Base-by-base conservation (phyloP, 73 alveolate genomes). In the Paramecium pentaurelia region DNA sequence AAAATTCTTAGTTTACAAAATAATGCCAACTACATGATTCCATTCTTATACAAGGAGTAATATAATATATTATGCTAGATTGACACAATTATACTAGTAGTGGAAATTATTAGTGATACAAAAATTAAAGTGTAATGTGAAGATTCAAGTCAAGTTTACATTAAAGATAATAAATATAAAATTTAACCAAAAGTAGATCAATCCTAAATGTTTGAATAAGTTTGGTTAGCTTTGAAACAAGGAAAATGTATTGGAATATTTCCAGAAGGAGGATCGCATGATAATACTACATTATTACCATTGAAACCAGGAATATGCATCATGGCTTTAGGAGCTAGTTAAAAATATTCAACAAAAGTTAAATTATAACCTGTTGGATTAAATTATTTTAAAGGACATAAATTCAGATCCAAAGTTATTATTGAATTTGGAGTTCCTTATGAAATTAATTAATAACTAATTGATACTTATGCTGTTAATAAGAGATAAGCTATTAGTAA, bases 191-290 rank as follows among this genome's bases (percentile, higher is more conserved):
- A 97, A 93, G 88, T 98, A n/a, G 99, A 98, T 93, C 95, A 98
- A 90, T 86, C 98, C 1, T 93, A 92, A 45, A 96, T 98, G 87
- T 98, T 95, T 86, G 98, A 96, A 77, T 95, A 95, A 60, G 98
- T 98, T 28, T 92, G 93, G 93, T 64, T 91, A 37, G 96, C 96
- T 54, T 94, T 98, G 59, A 92, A 77, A n/a, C 93, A 96, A 71
- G 98, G 98, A 18, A 59, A 97, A 86, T 96, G 99, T 32, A 95
- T 98, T 18, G 99, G 99, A 37, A 98, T 98, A 42, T 98, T 98
- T 94, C 99, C 99, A 4, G 99, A 98, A 93, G 99, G 99, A 51
- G 99, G 99, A 8, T 97, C 99, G 10, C 99, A 98, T 92, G 99
- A 98, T 95, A 88, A 96, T 42, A 90, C 99, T 8, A 96, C 96